These are phyloP conservation scores for Peronospora belbahrii DNA, from an alignment of 352 stramenopile genomes.

Conservation along the genomic window DNA sequence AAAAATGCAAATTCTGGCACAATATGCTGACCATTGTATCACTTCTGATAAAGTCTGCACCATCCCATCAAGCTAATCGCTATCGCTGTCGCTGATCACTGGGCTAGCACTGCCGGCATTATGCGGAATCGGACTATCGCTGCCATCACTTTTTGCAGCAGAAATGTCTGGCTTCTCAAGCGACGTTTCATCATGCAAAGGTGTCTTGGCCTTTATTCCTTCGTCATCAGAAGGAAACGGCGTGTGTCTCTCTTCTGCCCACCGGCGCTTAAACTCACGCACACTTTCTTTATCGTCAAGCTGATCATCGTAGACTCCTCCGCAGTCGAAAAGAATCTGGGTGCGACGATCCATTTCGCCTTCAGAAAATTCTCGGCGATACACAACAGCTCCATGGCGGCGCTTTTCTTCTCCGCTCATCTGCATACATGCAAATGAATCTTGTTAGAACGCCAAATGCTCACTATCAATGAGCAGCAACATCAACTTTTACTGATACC, in stretches of 20 bases:
- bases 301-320: conserved; percentile 55
- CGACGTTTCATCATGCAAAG: conserved; percentile 16
- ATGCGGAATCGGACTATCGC: conserved; percentile 16
- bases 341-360: conserved; percentile 50
- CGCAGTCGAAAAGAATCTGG: conserved; percentile 52
- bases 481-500: conserved; percentile 17
- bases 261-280: conserved; percentile 59
- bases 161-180: conserved; percentile 17
- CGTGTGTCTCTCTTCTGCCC: conserved; percentile 19
- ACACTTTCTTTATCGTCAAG: conserved; percentile 59
- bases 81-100: conserved; percentile 73
- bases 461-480: background rate
- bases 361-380: conserved; percentile 68
- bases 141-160: conserved; percentile 20
- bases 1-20: background rate
- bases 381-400: conserved; percentile 64
- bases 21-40: conserved; percentile 9
- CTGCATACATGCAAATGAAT: conserved; percentile 14
- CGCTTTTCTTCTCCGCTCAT: conserved; percentile 71
- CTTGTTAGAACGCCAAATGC: background rate
- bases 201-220: conserved; percentile 38
- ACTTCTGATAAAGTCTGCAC: conserved; percentile 1
- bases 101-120: conserved; percentile 46
- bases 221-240: conserved; percentile 25
- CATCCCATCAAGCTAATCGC: conserved; percentile 36